A percentile compares a stretch with the other conserved stretches of the same genome.
Evolutionary conservation across 345 rosid species (phyloP).

Genomic region (Salix exigua): DNA sequence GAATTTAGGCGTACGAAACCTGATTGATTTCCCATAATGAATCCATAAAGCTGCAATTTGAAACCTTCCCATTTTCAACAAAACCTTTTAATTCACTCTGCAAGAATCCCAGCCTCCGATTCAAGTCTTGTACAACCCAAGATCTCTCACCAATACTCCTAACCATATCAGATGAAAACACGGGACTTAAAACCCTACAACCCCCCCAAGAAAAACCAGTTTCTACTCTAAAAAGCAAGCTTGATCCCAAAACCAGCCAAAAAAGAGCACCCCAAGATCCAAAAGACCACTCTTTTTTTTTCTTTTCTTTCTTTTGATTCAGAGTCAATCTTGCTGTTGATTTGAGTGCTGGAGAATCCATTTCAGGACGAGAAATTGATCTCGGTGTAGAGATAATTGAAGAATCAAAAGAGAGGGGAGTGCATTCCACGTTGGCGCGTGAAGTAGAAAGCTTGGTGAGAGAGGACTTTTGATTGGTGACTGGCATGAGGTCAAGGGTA

Average conservation of each 20-base stretch:
- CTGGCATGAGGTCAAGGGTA: constrained; percentile 83
- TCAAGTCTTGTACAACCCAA: constrained; percentile 29
- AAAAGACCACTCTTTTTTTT: neutral
- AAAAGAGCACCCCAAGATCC: constrained; percentile 3
- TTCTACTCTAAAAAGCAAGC: constrained; percentile 38
- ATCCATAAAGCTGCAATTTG: constrained; percentile 47
- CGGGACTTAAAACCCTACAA: constrained; percentile 37
- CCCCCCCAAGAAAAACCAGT: constrained; percentile 41
- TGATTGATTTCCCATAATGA: constrained; percentile 63
- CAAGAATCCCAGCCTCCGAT: constrained; percentile 40
- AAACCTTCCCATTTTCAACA: constrained; percentile 31
- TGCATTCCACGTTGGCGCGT: constrained; percentile 22
- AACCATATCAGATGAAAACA: constrained; percentile 43
- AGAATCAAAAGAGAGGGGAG: constrained; percentile 57
- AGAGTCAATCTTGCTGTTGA: constrained; percentile 35
- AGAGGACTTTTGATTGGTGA: constrained; percentile 61
- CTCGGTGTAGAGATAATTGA: constrained; percentile 49
- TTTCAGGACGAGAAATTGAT: constrained; percentile 31
- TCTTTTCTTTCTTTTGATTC: constrained; percentile 25
- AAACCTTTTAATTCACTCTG: constrained; percentile 44
- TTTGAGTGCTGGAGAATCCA: constrained; percentile 38
- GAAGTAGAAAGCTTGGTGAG: constrained; percentile 53
- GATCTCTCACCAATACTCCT: constrained; percentile 49
- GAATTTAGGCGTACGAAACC: constrained; percentile 32
- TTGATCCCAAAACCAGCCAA: constrained; percentile 35